Evolutionary conservation across 1,139 yeast species (phyloP), one percentile per base, ranked within the genome.

Genomic region (Sugiyamaella neomexicana): DNA sequence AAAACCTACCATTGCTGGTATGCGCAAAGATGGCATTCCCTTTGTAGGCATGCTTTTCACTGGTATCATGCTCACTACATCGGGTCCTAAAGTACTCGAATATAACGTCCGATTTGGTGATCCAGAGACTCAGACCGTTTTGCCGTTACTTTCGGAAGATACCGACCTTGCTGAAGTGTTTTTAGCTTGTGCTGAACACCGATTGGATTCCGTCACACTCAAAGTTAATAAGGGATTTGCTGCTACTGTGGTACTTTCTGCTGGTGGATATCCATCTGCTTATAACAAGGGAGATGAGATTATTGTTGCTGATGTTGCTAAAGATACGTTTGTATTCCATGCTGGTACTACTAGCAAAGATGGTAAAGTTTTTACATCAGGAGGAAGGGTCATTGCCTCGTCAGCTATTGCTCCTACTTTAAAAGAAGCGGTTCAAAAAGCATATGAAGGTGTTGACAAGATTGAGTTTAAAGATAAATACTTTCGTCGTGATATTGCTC

Each of bases 61-160:
- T n/a, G 99, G 99, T 60, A 82, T 95, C 63, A 95, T 95, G 86
- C 79, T 95, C 62, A 82, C 95, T 13, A 82, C 84, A 34, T 65
- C 75, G 45, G 96, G 96, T 50, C 98, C 99, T 63, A 89, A 89
- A 75, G 97, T 91, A 9, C 80, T 95, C 67, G 99, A 95, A 74
- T 95, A 95, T 75, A 95, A 95, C 65, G 97, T 93, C 53, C 83
- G 99, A 74, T 95, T 95, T 65, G 99, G 99, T 59, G 99, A 95
- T 72, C 99, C 99, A 62, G 99, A 95, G 75, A 93, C 98, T 41
- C 99, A 95, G 75, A 88, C 97, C 4, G 96, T 93, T 34, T 78
- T 95, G 67, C 97, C 97, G 13, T 79, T 95, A 66, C 77, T 95
- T 61, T 73, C 85, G 16, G 82, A 84, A 40, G 91, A 88, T 58